Base-by-base conservation (phyloP, 345 rosid species). In the Citrus sp. region DNA sequence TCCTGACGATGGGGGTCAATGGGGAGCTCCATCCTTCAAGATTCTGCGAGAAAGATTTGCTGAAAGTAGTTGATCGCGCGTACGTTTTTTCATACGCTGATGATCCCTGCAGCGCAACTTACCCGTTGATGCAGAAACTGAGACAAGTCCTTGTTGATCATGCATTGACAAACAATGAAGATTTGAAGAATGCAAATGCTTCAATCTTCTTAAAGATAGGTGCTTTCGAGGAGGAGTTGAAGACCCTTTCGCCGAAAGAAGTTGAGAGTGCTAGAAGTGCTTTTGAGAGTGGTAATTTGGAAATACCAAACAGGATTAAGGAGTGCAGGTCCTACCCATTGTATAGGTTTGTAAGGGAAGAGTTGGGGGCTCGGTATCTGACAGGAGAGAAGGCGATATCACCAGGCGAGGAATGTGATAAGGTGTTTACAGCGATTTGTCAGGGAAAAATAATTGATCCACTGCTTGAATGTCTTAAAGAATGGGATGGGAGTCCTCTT, bases 301-400 rank as follows among this genome's bases (percentile, higher is more conserved):
- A 70, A 13, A 73, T 85, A 3, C 77, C 78, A 0, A 87, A 84
- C 81, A 80, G 80, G 80, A 87, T 87, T 67, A 55, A 69, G 70
- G 88, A 87, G 3, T 86, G 86, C 78, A 87, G 86, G 70, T 85
- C 88, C 2, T 86, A 86, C 67, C 87, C 87, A 0, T 32, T 84
- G 59, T 87, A 85, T 68, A 80, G 64, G 74, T 87, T 87, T 74
- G 83, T 80, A 42, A 82, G 86, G 30, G 77, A 73, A 35, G 78
- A 71, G 28, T 38, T 85, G 25, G 84, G 83, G 14, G 82, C 83
- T 1, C 75, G 59, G 71, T 42, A 85, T 35, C 46, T 86, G 25
- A 87, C 86, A 3, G 87, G 87, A 27, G 90, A 87, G 71, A 80
- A 77, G 75, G 76, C 68, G 25, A 70, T 32, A 32, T 83, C 85